Evolutionary conservation across 2,329 filamentous ascomycete species (phyloP).

Genomic region (Pseudogymnoascus verrucosus): DNA sequence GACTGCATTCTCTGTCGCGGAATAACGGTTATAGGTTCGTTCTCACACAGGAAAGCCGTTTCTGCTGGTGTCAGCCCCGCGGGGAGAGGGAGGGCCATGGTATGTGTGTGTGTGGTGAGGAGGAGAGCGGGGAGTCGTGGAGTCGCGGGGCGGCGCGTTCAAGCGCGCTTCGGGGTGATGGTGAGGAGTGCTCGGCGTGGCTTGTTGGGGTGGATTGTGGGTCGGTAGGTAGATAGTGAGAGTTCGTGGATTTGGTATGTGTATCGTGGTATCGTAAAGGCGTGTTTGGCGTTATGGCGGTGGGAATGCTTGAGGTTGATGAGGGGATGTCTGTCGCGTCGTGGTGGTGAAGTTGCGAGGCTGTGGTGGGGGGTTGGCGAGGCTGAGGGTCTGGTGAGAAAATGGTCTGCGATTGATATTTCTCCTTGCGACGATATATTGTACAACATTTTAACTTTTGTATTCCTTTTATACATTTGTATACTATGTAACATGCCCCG

Average conservation of each 20-base stretch:
- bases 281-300: not conserved
- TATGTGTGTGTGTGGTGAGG: not conserved
- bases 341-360: not conserved
- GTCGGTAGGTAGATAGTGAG: not conserved
- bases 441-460: not conserved
- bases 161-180: not conserved
- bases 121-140: not conserved
- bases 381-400: not conserved
- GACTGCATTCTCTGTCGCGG: slow-evolving; percentile 84
- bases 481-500: not conserved
- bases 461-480: not conserved
- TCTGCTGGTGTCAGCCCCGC: slow-evolving; percentile 70
- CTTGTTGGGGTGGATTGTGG: not conserved
- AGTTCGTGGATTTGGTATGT: not conserved
- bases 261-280: not conserved
- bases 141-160: not conserved
- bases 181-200: not conserved
- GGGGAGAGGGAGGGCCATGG: slow-evolving; percentile 28
- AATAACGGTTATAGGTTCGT: slow-evolving; percentile 90
- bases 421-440: too few relatives aligned
- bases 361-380: not conserved
- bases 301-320: not conserved
- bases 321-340: not conserved
- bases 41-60: slow-evolving; percentile 91
- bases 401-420: not conserved